These are phyloP conservation scores for Dissophora globulifera DNA, from an alignment of 192 early-diverging fungal genomes.

Conservation along the genomic window DNA sequence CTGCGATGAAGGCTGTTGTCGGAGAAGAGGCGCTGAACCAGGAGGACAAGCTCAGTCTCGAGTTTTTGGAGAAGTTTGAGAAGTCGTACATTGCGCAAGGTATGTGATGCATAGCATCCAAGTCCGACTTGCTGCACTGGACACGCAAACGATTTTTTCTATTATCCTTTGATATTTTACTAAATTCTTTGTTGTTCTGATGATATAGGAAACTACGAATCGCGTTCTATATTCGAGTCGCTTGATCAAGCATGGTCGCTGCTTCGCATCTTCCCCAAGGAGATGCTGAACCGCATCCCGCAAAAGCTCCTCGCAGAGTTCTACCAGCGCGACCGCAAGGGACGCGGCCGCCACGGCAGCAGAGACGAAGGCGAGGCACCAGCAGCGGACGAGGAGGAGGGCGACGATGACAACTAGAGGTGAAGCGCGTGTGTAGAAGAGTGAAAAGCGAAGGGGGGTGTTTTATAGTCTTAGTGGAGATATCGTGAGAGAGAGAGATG, in stretches of 20 bases:
- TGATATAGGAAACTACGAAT: slow-evolving; percentile 92
- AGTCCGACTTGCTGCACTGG: not conserved
- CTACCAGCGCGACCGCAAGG: slow-evolving; percentile 85
- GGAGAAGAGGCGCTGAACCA: slow-evolving; percentile 99
- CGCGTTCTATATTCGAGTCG: slow-evolving; percentile 95
- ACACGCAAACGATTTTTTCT: no score
- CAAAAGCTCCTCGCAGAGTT: slow-evolving; percentile 94
- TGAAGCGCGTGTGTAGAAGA: no score
- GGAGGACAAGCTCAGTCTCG: slow-evolving; percentile 97
- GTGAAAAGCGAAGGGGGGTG: no score
- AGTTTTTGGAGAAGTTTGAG: slow-evolving; percentile 99
- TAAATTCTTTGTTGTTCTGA: no score
- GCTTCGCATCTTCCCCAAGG: slow-evolving; percentile 99
- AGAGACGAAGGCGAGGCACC: slow-evolving; percentile 41
- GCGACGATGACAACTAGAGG: slow-evolving; percentile 51
- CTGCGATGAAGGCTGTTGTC: slow-evolving; percentile 99
- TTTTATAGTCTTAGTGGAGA: no score
- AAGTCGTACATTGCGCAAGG: slow-evolving; percentile 97
- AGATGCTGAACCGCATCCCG: slow-evolving; percentile 99
- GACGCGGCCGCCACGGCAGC: slow-evolving; percentile 55
- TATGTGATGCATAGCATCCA: slow-evolving; percentile 15
- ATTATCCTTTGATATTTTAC: no score
- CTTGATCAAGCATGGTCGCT: slow-evolving; percentile 99
- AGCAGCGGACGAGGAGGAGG: slow-evolving; percentile 41
- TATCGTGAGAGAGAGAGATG: no score